Evolutionary conservation across 768 basidiomycete species (phyloP), one percentile per base, ranked within the genome.

Genomic region (Phanerodontia chrysosporium): DNA sequence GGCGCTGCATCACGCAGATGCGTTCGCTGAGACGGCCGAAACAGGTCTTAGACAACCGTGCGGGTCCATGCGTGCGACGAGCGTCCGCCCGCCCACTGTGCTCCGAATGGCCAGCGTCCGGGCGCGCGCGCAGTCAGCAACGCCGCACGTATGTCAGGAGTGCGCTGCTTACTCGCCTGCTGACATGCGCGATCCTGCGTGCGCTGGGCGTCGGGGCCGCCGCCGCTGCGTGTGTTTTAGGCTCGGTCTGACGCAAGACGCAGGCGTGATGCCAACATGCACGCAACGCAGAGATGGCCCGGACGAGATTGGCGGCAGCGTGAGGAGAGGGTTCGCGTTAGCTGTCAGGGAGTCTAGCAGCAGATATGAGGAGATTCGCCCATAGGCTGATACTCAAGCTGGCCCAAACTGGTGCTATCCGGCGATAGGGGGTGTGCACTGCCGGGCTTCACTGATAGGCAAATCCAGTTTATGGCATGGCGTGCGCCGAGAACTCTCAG

Each of bases 181-280:
- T 51, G 49, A 18, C 49, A 16, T 21, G n/a, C 49, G 16, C 22
- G n/a, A n/a, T n/a, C n/a, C n/a, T n/a, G n/a, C n/a, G n/a, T n/a
- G n/a, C n/a, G n/a, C n/a, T n/a, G n/a, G n/a, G n/a, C n/a, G n/a
- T n/a, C n/a, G n/a, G n/a, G n/a, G n/a, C n/a, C n/a, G n/a, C n/a
- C n/a, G n/a, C n/a, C n/a, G 52, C 22, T 39, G 52, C 49, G 30
- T 36, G 35, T 53, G 52, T 36, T 53, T 53, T 53, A 53, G 52
- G 52, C 52, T 53, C 52, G 52, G n/a, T 28, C 42, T 53, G 52
- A 53, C 52, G 52, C 52, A 53, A 53, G 52, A n/a, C n/a, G n/a
- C n/a, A n/a, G n/a, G n/a, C n/a, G n/a, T n/a, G n/a, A n/a, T n/a
- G n/a, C n/a, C n/a, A n/a, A n/a, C n/a, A n/a, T n/a, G n/a, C n/a